Evolutionary conservation across 495 filamentous ascomycete genomes (phyloP).

Genomic region (Penicillium desertorum): DNA sequence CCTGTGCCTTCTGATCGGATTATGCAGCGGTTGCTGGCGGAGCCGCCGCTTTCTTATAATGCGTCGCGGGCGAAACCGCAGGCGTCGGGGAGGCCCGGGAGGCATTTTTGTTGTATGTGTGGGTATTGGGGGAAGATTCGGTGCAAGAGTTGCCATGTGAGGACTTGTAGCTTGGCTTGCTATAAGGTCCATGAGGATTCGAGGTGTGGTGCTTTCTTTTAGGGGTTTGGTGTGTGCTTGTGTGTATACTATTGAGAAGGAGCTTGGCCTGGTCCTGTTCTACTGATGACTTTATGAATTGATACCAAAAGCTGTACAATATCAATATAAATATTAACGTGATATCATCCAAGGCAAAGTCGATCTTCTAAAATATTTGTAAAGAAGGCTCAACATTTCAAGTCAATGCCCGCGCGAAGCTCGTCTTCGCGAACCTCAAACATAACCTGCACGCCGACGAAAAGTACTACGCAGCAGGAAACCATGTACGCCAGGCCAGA

Average conservation of each 20-base stretch:
- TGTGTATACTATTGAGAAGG: constrained; percentile 14
- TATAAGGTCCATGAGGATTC: constrained; percentile 76
- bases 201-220: constrained; percentile 66
- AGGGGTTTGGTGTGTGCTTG: constrained; percentile 1
- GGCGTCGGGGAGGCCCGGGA: constrained; percentile 52
- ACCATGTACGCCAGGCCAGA: constrained; percentile 72
- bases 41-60: constrained; percentile 75
- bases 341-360: background rate
- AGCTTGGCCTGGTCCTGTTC: constrained; percentile 1
- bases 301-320: constrained; percentile 26
- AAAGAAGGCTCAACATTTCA: constrained; percentile 69
- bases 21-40: constrained; percentile 64
- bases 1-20: constrained; percentile 63
- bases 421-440: constrained; percentile 91
- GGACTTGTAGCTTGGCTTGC: constrained; percentile 82
- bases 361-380: background rate
- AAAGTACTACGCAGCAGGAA: constrained; percentile 67
- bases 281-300: constrained; percentile 29
- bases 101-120: constrained; percentile 83
- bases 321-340: constrained; percentile 16
- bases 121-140: constrained; percentile 88
- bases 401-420: constrained; percentile 70
- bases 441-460: constrained; percentile 90
- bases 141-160: constrained; percentile 78
- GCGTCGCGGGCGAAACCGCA: constrained; percentile 66